Evolutionary conservation across 768 basidiomycete species (phyloP).

Genomic region (Mycena galericulata): DNA sequence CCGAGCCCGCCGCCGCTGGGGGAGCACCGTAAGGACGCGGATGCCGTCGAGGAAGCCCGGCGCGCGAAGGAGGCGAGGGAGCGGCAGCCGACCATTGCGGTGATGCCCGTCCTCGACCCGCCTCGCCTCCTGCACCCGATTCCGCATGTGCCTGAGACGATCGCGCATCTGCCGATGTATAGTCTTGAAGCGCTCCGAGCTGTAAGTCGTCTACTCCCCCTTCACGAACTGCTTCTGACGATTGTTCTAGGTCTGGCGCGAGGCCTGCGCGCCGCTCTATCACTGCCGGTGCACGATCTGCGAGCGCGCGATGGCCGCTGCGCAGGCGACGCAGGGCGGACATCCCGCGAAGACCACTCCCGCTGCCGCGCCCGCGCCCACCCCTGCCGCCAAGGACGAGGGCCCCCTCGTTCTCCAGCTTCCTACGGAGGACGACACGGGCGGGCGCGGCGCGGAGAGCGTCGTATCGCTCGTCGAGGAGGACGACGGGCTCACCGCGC

Average conservation of each 20-base stretch:
- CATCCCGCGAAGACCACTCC: neutral
- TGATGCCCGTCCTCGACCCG: slow-evolving; percentile 70
- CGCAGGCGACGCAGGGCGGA: slow-evolving; percentile 5
- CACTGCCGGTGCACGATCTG: slow-evolving; percentile 21
- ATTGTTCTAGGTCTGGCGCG: neutral
- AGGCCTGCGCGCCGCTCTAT: slow-evolving; percentile 22
- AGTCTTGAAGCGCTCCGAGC: too few species aligned
- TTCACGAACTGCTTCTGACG: too few species aligned
- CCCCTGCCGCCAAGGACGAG: slow-evolving; percentile 20
- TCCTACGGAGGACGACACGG: slow-evolving; percentile 24
- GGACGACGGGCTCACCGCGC: slow-evolving; percentile 6
- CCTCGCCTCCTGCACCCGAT: slow-evolving; percentile 74
- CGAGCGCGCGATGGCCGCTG: slow-evolving; percentile 18
- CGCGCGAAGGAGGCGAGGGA: slow-evolving; percentile 29
- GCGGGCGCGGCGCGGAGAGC: slow-evolving; percentile 22
- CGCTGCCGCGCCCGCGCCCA: neutral
- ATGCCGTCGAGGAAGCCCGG: slow-evolving; percentile 30
- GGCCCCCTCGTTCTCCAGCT: slow-evolving; percentile 23
- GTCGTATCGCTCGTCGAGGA: slow-evolving; percentile 31
- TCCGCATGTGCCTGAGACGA: slow-evolving; percentile 59
- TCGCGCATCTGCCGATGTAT: too few species aligned
- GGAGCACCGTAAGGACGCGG: slow-evolving; percentile 45
- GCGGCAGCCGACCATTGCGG: slow-evolving; percentile 48
- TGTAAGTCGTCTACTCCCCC: too few species aligned
- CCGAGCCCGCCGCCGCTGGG: slow-evolving; percentile 74